Conservation (phyloP, 148 eudicot genomes). For the Gaultheria prostrata region DNA sequence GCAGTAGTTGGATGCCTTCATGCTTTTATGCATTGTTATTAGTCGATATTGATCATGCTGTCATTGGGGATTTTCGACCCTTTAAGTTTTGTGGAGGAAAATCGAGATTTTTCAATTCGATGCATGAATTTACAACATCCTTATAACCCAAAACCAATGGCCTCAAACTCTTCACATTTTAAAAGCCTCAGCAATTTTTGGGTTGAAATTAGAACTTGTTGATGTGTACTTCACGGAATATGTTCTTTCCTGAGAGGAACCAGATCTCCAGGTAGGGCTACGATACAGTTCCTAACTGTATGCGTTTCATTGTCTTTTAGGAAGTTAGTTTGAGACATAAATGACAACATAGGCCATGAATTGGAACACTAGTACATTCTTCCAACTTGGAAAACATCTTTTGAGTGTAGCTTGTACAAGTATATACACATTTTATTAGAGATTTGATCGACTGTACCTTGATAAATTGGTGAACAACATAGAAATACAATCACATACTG, state of each 20-base stretch:
- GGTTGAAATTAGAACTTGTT: not conserved
- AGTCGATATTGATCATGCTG: not conserved
- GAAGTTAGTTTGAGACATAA: not conserved
- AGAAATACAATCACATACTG: not conserved
- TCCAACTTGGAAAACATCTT: not conserved
- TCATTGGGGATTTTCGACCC: not conserved
- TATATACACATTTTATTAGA: slow-evolving; percentile 13
- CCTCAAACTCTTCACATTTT: not conserved
- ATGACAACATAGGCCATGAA: not conserved
- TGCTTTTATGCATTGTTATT: not conserved
- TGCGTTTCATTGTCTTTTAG: not conserved
- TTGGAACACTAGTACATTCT: not conserved
- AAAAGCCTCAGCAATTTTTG: not conserved
- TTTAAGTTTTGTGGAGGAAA: too few relatives aligned
- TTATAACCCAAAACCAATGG: not conserved
- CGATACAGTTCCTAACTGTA: not conserved
- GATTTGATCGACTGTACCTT: slow-evolving; percentile 18
- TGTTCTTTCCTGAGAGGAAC: not conserved
- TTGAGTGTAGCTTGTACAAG: not conserved
- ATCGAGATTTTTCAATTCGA: not conserved
- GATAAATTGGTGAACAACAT: slow-evolving; percentile 14
- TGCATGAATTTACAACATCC: not conserved
- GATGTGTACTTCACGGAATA: not conserved
- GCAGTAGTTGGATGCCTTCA: not conserved
- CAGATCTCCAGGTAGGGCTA: not conserved